phyloP scores from a whole-genome alignment of 139 green algal genomes.

The Haematococcus sp. region DNA sequence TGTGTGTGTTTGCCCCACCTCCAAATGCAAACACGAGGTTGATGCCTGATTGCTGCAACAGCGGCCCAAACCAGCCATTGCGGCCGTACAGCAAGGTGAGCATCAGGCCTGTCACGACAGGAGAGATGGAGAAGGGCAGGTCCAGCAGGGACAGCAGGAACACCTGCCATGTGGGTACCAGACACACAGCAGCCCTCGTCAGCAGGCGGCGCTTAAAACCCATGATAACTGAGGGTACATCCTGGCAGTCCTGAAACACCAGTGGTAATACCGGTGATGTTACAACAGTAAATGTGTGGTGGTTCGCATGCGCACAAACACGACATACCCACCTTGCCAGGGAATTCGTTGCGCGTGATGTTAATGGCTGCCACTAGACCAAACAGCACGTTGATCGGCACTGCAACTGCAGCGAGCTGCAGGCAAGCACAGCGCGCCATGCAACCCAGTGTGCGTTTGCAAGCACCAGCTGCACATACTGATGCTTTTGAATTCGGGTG shows the following conservation, averaged over 20 bases:
- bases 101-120: constrained; percentile 87
- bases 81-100: constrained; percentile 88
- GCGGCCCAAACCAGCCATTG: constrained; percentile 76
- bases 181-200: too few relatives aligned
- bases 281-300: too few relatives aligned
- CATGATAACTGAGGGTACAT: too few relatives aligned
- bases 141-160: constrained; percentile 79
- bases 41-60: constrained; percentile 66
- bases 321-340: constrained; percentile 68
- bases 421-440: too few relatives aligned
- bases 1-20: too few relatives aligned
- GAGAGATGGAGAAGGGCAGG: constrained; percentile 86
- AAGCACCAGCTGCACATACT: too few relatives aligned
- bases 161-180: constrained; percentile 26
- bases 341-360: constrained; percentile 79
- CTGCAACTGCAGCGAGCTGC: constrained; percentile 58
- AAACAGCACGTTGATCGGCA: constrained; percentile 84
- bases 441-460: constrained; percentile 75
- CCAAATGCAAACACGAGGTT: constrained; percentile 85
- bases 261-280: too few relatives aligned
- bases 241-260: neutral
- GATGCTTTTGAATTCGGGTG: too few relatives aligned
- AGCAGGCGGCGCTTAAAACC: too few relatives aligned
- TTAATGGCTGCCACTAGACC: constrained; percentile 69
- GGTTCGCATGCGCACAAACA: too few relatives aligned